These are phyloP conservation scores for Planoprotostelium fungivorum DNA, from an alignment of 78 protist species.

Conservation along the genomic window DNA sequence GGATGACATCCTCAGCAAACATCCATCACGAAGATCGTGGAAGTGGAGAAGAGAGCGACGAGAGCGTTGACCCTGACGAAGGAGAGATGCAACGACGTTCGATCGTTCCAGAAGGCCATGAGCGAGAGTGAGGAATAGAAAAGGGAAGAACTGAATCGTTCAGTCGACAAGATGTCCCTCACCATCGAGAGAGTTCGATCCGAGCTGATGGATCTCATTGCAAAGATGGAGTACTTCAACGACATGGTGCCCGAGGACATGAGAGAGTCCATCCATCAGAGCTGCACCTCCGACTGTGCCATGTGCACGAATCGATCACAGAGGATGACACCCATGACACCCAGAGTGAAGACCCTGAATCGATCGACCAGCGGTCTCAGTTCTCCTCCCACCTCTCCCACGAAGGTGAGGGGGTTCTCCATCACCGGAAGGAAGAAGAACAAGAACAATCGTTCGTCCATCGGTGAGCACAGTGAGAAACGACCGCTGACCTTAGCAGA, in stretches of 20 bases:
- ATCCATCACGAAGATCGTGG: background rate
- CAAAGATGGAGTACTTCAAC: background rate
- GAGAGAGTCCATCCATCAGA: background rate
- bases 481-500: no score
- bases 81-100: background rate
- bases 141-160: background rate
- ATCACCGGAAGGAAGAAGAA: no score
- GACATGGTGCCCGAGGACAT: background rate
- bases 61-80: background rate
- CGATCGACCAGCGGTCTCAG: no score
- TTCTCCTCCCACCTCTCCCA: no score
- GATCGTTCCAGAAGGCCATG: background rate
- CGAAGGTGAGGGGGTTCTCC: no score
- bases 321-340: no score
- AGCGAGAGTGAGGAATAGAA: background rate
- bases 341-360: no score
- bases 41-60: background rate
- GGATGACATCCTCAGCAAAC: background rate
- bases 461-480: no score
- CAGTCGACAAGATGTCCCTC: background rate
- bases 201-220: background rate
- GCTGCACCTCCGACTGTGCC: background rate
- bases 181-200: background rate
- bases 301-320: no score
- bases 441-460: no score